Evolutionary conservation across 2,329 filamentous ascomycete genomes (phyloP).

Genomic region (Aspergillus alliaceus): DNA sequence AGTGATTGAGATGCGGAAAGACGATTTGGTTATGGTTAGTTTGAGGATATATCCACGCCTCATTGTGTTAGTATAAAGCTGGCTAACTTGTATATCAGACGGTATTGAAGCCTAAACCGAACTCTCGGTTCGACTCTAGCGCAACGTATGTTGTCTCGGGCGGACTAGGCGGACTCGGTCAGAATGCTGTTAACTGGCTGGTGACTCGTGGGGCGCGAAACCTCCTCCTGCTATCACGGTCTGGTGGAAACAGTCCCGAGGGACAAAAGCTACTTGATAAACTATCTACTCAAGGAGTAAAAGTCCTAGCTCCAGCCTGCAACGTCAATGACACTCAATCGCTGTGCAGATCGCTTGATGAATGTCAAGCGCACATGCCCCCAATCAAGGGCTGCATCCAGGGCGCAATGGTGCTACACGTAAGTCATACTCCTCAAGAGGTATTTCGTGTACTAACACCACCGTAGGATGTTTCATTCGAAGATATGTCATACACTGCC

Average conservation of each 20-base stretch:
- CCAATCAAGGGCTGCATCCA: slow-evolving; percentile 30
- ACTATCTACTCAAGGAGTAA: background rate
- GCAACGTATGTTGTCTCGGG: slow-evolving; percentile 12
- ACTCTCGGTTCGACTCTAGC: background rate
- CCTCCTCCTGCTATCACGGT: slow-evolving; percentile 9
- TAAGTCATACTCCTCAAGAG: background rate
- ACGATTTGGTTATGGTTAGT: slow-evolving; percentile 9
- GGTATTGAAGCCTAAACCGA: background rate
- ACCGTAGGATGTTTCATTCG: slow-evolving; percentile 25
- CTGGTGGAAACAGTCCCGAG: slow-evolving; percentile 1
- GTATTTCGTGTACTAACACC: background rate
- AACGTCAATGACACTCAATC: slow-evolving; percentile 28
- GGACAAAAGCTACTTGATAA: background rate
- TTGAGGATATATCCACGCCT: background rate
- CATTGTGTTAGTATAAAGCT: background rate
- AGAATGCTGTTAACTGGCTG: slow-evolving; percentile 4
- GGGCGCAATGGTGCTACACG: slow-evolving; percentile 25
- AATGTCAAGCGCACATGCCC: slow-evolving; percentile 13
- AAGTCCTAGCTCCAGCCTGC: slow-evolving; percentile 17
- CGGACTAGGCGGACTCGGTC: slow-evolving; percentile 12
- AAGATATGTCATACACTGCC: slow-evolving; percentile 39
- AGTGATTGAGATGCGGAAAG: slow-evolving; percentile 20
- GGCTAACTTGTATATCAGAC: background rate
- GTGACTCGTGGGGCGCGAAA: slow-evolving; percentile 7
- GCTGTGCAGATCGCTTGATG: slow-evolving; percentile 14